Conservation (phyloP, 2,329 filamentous ascomycete species). For the Phaeoacremonium minimum region DNA sequence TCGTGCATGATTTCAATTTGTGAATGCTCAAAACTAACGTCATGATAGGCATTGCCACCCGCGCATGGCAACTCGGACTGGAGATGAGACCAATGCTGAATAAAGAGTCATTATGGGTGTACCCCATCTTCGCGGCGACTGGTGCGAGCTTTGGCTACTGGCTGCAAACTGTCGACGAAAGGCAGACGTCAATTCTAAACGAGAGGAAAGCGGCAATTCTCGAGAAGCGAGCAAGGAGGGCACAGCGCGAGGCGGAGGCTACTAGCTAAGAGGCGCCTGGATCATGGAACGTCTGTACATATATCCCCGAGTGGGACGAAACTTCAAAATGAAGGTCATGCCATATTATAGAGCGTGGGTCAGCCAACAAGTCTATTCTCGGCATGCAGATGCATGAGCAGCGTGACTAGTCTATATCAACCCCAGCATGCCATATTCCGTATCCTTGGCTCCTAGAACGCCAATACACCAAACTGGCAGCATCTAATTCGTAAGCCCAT, state of each 20-base stretch:
- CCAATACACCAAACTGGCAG: no score
- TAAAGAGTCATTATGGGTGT: conserved; percentile 79
- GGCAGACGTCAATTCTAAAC: conserved; percentile 71
- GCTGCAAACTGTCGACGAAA: conserved; percentile 84
- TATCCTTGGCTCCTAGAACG: no score
- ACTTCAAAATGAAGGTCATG: no score
- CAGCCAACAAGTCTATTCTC: no score
- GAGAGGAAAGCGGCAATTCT: conserved; percentile 77
- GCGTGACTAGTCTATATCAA: no score
- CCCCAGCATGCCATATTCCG: no score
- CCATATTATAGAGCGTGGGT: no score
- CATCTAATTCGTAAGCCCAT: no score
- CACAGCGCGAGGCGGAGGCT: conserved; percentile 52
- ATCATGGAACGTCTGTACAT: no score
- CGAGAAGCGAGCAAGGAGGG: conserved; percentile 82
- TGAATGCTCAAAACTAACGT: not conserved
- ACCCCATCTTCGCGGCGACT: conserved; percentile 81
- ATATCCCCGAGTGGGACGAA: no score
- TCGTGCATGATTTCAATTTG: conserved; percentile 8
- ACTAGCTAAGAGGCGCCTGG: no score
- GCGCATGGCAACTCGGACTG: conserved; percentile 95
- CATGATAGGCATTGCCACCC: conserved; percentile 74
- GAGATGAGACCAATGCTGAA: conserved; percentile 96
- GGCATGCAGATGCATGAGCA: no score
- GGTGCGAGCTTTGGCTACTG: conserved; percentile 96